Evolutionary conservation across 768 basidiomycete species (phyloP), one percentile per base, ranked within the genome.

Genomic region (Leccinum barrowsii): DNA sequence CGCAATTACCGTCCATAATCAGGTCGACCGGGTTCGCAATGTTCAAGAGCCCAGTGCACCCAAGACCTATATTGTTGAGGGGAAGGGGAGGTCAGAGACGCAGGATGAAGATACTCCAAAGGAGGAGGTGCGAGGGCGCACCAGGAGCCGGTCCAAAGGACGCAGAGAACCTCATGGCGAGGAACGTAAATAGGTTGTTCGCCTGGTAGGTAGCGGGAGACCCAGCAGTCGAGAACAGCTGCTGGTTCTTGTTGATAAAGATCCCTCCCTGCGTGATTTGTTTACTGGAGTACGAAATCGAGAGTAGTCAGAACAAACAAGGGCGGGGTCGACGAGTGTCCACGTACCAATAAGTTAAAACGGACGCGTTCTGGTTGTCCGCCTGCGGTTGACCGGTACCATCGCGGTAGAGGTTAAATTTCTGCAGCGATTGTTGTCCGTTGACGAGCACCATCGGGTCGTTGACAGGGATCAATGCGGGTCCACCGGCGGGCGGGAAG

Each of bases 371-470:
- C 1, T 60, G 46, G 35, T 54, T 61, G 34, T 69, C 63, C 3
- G 69, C 68, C 13, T 55, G 58, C 5, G 68, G 67, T 26, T 69
- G 69, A 34, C 69, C 69, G 21, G 69, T 60, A 26, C 68, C 68
- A 22, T 54, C 61, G 7, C 68, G 68, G 40, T 71, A 69, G 26
- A 69, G 58, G 48, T 69, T 71, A 3, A 69, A 67, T 60, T 69
- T 69, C 28, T 54, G 37, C 40, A 69, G 68, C 2, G 64, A 66
- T n/a, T 42, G 57, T 22, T 71, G 62, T 34, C 62, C 69, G 12
- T 66, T 56, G 26, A 69, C 59, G 10, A 71, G 61, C 3, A 67
- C 68, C 65, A 69, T 69, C 30, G 69, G 67, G 24, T 69, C 61
- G 12, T 64, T 69, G 47, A 69, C 40, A 15, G 68, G 69, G 5